Evolutionary conservation across 2,329 filamentous ascomycete species (phyloP).

Genomic region (Diaporthe ilicicola): DNA sequence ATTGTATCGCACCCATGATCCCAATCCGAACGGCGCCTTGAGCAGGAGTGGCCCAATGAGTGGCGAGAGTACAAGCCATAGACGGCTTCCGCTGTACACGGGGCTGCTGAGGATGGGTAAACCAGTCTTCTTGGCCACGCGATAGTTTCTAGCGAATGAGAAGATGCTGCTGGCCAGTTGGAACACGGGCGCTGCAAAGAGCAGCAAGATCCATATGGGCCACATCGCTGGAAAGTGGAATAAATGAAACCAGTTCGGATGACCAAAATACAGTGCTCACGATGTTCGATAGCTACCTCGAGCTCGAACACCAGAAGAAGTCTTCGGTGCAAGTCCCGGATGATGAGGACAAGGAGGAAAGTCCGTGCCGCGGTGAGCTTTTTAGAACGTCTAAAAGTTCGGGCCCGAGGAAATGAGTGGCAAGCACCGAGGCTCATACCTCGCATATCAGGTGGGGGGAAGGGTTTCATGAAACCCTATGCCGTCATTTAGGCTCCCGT

Average conservation of each 20-base stretch:
- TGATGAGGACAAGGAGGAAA: background rate
- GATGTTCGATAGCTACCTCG: background rate
- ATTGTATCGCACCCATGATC: slow-evolving; percentile 8
- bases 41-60: background rate
- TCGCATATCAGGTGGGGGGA: background rate
- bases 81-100: background rate
- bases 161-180: background rate
- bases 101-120: slow-evolving; percentile 8
- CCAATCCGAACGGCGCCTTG: slow-evolving; percentile 10
- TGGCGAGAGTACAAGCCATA: background rate
- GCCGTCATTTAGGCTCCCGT: background rate
- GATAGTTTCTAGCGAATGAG: background rate
- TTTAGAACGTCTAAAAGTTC: background rate
- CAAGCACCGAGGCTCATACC: background rate
- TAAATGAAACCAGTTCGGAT: no score
- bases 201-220: background rate
- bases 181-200: background rate
- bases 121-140: background rate
- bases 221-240: background rate
- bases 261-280: no score
- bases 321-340: background rate
- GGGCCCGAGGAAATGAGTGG: background rate
- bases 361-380: background rate
- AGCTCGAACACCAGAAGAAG: background rate
- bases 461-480: background rate